phyloP scores from a whole-genome alignment of 2,329 filamentous ascomycete species.

The Colletotrichum melonis region DNA sequence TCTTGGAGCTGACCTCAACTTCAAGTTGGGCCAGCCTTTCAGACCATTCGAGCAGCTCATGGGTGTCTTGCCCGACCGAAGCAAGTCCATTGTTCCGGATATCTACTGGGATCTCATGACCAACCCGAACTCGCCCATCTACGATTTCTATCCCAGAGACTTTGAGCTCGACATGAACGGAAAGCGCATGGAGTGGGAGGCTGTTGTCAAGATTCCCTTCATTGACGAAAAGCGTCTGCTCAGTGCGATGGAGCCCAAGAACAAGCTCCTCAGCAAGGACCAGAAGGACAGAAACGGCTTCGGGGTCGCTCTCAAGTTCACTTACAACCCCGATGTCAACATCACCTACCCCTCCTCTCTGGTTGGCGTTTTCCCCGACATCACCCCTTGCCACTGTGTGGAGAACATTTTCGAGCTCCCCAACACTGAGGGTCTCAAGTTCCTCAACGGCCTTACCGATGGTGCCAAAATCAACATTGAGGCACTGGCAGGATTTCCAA shows the following conservation, averaged over 20 bases:
- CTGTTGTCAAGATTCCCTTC: constrained; percentile 98
- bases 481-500: constrained; percentile 95
- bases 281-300: constrained; percentile 90
- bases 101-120: constrained; percentile 96
- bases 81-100: constrained; percentile 92
- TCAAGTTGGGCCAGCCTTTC: constrained; percentile 95
- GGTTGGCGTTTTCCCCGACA: constrained; percentile 89
- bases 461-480: constrained; percentile 84
- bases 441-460: constrained; percentile 84
- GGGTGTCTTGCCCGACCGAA: constrained; percentile 96
- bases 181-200: constrained; percentile 99
- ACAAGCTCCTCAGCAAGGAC: constrained; percentile 79
- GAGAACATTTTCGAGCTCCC: constrained; percentile 98
- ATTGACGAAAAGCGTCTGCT: constrained; percentile 93
- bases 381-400: constrained; percentile 87
- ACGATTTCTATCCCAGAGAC: constrained; percentile 97
- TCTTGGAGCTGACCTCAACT: constrained; percentile 87
- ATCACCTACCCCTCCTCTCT: constrained; percentile 90
- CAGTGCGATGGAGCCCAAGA: constrained; percentile 86
- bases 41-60: constrained; percentile 95
- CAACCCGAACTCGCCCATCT: constrained; percentile 87
- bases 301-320: constrained; percentile 93
- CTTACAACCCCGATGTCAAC: constrained; percentile 80
- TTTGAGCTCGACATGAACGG: constrained; percentile 99
- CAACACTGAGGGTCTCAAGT: constrained; percentile 88